A percentile compares a stretch with the other conserved stretches of the same genome.
Conservation (phyloP, 495 filamentous ascomycete species). For the Xylaria castorea region DNA sequence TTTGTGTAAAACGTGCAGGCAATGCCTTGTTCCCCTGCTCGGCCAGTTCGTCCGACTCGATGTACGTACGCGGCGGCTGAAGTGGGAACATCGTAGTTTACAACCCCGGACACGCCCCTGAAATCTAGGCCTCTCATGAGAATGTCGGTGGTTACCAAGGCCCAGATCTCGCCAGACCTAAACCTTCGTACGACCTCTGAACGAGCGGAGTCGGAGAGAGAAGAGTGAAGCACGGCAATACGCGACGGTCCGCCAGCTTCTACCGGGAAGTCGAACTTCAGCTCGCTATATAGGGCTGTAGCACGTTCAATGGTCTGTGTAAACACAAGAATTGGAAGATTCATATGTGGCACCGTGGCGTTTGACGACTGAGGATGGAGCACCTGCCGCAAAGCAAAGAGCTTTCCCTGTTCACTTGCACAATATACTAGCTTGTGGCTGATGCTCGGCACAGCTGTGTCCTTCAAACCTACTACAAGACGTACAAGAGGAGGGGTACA, state of each 20-base stretch:
- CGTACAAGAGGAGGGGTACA: constrained; percentile 68
- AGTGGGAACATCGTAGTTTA: constrained; percentile 95
- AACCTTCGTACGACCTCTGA: constrained; percentile 86
- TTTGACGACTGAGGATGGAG: constrained; percentile 76
- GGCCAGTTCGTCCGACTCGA: constrained; percentile 87
- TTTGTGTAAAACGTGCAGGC: constrained; percentile 94
- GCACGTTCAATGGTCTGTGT: constrained; percentile 93
- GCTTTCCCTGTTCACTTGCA: constrained; percentile 90
- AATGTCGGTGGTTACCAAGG: constrained; percentile 93
- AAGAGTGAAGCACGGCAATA: constrained; percentile 88
- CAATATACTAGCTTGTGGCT: constrained; percentile 88
- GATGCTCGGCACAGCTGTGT: constrained; percentile 91
- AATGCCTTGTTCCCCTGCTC: constrained; percentile 89
- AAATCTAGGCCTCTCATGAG: constrained; percentile 92
- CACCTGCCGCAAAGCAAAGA: constrained; percentile 88
- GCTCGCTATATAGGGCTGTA: constrained; percentile 82
- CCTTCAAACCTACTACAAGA: constrained; percentile 91
- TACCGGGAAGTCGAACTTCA: constrained; percentile 91
- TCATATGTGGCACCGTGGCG: constrained; percentile 65
- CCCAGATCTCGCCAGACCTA: constrained; percentile 91
- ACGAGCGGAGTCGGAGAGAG: constrained; percentile 77
- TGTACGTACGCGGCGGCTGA: constrained; percentile 91
- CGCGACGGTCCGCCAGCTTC: constrained; percentile 85
- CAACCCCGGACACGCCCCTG: constrained; percentile 86
- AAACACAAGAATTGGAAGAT: constrained; percentile 91